A percentile compares a stretch with the other conserved stretches of the same genome.
phyloP scores from a whole-genome alignment of 2,329 filamentous ascomycete genomes.

The Penicillium sp. region DNA sequence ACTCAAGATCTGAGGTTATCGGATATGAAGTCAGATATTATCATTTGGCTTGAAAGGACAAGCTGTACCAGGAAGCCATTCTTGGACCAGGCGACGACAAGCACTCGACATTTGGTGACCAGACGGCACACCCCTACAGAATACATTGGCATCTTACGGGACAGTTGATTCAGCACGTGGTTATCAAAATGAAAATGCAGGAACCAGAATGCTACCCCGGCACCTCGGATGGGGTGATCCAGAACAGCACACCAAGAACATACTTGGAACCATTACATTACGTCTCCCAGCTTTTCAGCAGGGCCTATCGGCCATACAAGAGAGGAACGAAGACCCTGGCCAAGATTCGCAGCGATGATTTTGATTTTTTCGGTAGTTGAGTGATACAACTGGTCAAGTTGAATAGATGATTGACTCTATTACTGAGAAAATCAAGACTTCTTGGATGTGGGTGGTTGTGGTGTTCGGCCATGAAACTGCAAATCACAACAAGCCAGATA shows the following conservation, averaged over 20 bases:
- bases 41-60: background rate
- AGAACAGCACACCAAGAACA: background rate
- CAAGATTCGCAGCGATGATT: background rate
- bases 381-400: background rate
- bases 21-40: background rate
- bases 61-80: background rate
- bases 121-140: background rate
- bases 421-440: too few relatives aligned
- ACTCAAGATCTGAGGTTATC: slow-evolving; percentile 8
- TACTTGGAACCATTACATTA: background rate
- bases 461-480: background rate
- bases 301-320: background rate
- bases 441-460: background rate
- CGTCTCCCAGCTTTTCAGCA: background rate
- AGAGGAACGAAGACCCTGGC: background rate
- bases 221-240: background rate
- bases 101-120: background rate
- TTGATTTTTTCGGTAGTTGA: background rate
- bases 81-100: background rate
- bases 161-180: background rate
- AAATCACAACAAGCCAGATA: background rate
- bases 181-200: background rate
- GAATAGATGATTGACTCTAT: too few relatives aligned
- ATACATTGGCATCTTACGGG: background rate
- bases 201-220: background rate